Base-by-base conservation (phyloP, 257 asterid genomes). In the Scutellaria galericulata region DNA sequence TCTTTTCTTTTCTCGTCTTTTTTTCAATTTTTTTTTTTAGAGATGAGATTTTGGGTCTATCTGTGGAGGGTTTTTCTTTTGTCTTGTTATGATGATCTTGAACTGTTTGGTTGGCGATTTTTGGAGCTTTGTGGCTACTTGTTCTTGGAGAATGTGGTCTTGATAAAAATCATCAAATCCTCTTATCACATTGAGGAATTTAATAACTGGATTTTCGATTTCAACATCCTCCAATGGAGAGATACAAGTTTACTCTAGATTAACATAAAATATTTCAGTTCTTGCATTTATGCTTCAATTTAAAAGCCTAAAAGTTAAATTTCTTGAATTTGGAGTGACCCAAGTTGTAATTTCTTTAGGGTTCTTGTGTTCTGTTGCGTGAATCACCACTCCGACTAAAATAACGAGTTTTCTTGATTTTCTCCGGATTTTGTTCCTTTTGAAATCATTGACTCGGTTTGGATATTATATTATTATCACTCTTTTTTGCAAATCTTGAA, bases 81-180 rank as follows among this genome's bases (percentile, higher is more conserved):
- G 68, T 66, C 68, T 41, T 2, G 58, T 7, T 15, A 3, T 51
- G 35, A 3, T 51, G 35, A 44, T 55, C 72, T 64, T 54, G 39
- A 54, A 64, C 56, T 64, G 55, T 64, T 52, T 9, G 18, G 64
- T 56, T 48, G 63, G 69, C 47, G 20, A 58, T 11, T 66, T 65
- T 56, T 63, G 59, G 31, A 22, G 31, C 11, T 45, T 59, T 73
- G 31, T 46, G 35, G 62, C 14, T 9, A 22, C 1, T 58, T 47
- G 22, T 67, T 75, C 50, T 75, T 41, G 79, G 59, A 61, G 51
- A 59, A 20, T 50, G 79, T 50, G 75, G 40, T 66, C 11, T 37
- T 39, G 39, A 46, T 41, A 46, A 24, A 9, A 24, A 9, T 10
- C 27, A 24, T 56, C 5, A 24, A 27, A 57, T n/a, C 63, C 40